These are phyloP conservation scores for Tetracladium setigerum DNA, from an alignment of 495 filamentous ascomycete species.

Conservation along the genomic window DNA sequence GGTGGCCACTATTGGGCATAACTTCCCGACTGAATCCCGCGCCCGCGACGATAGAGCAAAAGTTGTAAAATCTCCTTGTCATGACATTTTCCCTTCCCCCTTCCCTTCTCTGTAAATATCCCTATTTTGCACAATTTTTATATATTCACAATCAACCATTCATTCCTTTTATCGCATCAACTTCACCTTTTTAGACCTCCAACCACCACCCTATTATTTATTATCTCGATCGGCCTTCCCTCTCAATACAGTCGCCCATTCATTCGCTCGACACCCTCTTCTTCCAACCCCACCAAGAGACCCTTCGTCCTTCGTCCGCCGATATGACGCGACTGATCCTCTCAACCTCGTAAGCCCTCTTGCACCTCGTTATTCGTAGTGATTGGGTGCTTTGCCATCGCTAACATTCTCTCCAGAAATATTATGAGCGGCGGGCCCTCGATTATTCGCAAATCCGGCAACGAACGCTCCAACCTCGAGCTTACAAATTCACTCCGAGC, in stretches of 20 bases:
- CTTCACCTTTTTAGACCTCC: neutral
- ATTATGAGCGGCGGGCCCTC: slow-evolving; percentile 74
- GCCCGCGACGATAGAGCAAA: too few relatives aligned
- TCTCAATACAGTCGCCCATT: neutral
- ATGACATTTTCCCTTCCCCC: too few relatives aligned
- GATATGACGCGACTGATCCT: slow-evolving; percentile 73
- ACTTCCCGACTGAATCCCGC: too few relatives aligned
- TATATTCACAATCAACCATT: too few relatives aligned
- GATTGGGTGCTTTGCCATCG: neutral
- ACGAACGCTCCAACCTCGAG: slow-evolving; percentile 79
- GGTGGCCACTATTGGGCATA: too few relatives aligned
- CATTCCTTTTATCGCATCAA: neutral
- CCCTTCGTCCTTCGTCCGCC: neutral
- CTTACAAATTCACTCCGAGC: slow-evolving; percentile 75
- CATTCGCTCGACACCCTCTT: neutral
- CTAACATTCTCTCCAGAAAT: slow-evolving; percentile 50
- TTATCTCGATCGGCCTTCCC: neutral
- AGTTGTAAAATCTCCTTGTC: too few relatives aligned
- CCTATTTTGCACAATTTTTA: too few relatives aligned
- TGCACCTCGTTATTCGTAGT: slow-evolving; percentile 5
- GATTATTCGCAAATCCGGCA: slow-evolving; percentile 66
- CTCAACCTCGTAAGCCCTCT: slow-evolving; percentile 66
- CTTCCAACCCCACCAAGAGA: neutral
- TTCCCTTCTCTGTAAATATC: too few relatives aligned
- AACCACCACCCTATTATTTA: neutral